Percentiles rank a stretch among this genome's conserved stretches.
phyloP scores from a whole-genome alignment of 768 basidiomycete species.

The Austroboletus festivus region DNA sequence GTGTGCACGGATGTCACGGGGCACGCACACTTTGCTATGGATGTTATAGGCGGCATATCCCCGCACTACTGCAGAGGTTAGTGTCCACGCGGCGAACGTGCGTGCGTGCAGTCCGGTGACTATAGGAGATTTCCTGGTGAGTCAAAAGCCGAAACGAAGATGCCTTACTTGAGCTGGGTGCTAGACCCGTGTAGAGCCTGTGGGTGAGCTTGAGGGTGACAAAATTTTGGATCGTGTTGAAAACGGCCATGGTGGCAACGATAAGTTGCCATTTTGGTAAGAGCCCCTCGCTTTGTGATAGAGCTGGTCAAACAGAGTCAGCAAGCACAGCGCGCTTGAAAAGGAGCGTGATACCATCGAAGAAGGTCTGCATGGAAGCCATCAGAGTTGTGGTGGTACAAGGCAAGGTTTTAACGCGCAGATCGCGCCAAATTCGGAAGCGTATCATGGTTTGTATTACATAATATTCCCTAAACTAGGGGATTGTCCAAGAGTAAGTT shows the following conservation, averaged over 20 bases:
- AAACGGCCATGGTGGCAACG: constrained; percentile 70
- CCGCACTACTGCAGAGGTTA: constrained; percentile 80
- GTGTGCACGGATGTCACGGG: background rate
- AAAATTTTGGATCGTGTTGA: constrained; percentile 87
- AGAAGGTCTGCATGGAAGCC: constrained; percentile 7
- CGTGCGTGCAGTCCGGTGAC: constrained; percentile 86
- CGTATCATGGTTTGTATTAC: constrained; percentile 18
- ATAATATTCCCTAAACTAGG: constrained; percentile 26
- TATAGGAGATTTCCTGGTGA: constrained; percentile 28
- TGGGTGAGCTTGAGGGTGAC: constrained; percentile 73
- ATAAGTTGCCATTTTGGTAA: constrained; percentile 89
- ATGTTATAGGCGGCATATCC: constrained; percentile 90
- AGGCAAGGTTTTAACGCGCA: too few species aligned
- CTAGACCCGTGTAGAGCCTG: constrained; percentile 60
- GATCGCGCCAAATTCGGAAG: constrained; percentile 18
- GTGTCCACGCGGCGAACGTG: constrained; percentile 89
- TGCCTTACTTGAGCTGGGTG: constrained; percentile 38
- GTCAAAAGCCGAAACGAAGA: background rate
- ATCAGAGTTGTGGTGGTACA: constrained; percentile 5
- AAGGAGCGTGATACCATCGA: constrained; percentile 19
- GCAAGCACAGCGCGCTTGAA: background rate
- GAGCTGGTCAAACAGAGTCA: constrained; percentile 36
- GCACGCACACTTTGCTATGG: constrained; percentile 68
- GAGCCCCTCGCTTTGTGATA: constrained; percentile 65
- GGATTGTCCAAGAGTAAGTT: constrained; percentile 15